A percentile compares a stretch with the other conserved stretches of the same genome.
phyloP scores from a whole-genome alignment of 2,329 filamentous ascomycete genomes.

The Colletotrichum lini region DNA sequence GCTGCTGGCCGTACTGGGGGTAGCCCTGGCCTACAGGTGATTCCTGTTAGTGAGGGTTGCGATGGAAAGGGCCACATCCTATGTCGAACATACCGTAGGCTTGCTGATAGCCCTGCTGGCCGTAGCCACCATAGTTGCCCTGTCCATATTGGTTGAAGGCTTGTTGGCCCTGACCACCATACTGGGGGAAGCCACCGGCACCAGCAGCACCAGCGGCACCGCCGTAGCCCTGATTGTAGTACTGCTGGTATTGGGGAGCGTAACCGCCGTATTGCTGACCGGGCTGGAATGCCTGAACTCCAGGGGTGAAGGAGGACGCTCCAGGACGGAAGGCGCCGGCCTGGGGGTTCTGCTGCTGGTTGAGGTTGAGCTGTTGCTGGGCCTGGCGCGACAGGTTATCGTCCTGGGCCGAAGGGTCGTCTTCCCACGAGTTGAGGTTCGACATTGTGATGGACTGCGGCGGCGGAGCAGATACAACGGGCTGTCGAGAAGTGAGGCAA shows the following conservation, averaged over 20 bases:
- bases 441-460: constrained; percentile 73
- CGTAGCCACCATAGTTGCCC: constrained; percentile 53
- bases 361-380: constrained; percentile 82
- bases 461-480: constrained; percentile 21
- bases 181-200: constrained; percentile 66
- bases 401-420: constrained; percentile 84
- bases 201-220: constrained; percentile 46
- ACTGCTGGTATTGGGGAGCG: constrained; percentile 69
- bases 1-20: constrained; percentile 66
- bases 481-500: constrained; percentile 2
- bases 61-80: neutral
- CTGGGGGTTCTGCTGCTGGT: constrained; percentile 63
- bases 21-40: constrained; percentile 53
- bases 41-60: constrained; percentile 1
- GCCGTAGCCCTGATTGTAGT: constrained; percentile 66
- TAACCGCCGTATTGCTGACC: constrained; percentile 77
- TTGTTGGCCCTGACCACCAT: constrained; percentile 57
- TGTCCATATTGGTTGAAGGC: constrained; percentile 64
- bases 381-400: constrained; percentile 84
- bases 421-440: constrained; percentile 95
- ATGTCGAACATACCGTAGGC: constrained; percentile 53
- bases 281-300: constrained; percentile 79
- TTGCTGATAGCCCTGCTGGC: constrained; percentile 62
- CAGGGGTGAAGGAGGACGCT: constrained; percentile 73
- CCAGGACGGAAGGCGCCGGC: constrained; percentile 63